Evolutionary conservation across 805 yeast species (phyloP).

Genomic region (Starmerella bacillaris): DNA sequence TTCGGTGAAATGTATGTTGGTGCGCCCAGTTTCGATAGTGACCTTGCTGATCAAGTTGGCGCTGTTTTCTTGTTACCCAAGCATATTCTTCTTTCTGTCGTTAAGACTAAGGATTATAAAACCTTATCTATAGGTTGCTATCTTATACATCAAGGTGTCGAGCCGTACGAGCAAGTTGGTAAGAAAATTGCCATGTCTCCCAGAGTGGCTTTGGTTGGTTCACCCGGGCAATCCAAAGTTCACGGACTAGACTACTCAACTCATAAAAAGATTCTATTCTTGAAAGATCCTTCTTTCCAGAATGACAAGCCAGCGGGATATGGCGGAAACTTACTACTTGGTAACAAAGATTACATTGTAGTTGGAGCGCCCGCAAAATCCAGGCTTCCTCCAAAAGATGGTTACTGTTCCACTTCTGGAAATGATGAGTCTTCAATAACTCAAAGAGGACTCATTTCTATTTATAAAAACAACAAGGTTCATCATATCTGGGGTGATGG

Average conservation of each 20-base stretch:
- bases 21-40: conserved; percentile 28
- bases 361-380: conserved; percentile 19
- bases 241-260: conserved; percentile 22
- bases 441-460: conserved; percentile 29
- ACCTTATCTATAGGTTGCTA: not conserved
- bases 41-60: conserved; percentile 23
- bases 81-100: conserved; percentile 11
- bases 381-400: too few species aligned
- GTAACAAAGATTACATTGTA: conserved; percentile 20
- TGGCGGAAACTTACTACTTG: conserved; percentile 19
- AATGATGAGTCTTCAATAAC: conserved; percentile 6
- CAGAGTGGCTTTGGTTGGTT: conserved; percentile 23
- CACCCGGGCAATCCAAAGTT: conserved; percentile 26
- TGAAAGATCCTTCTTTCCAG: conserved; percentile 3
- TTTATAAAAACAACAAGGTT: conserved; percentile 20
- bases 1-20: conserved; percentile 28
- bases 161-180: conserved; percentile 29
- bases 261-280: conserved; percentile 8
- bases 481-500: conserved; percentile 8
- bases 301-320: conserved; percentile 14
- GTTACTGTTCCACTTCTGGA: too few species aligned
- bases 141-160: conserved; percentile 4
- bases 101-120: not conserved
- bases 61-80: conserved; percentile 24
- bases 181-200: conserved; percentile 20